These are phyloP conservation scores for Tolypocladium inflatum DNA, from an alignment of 2,329 filamentous ascomycete species.

Conservation along the genomic window DNA sequence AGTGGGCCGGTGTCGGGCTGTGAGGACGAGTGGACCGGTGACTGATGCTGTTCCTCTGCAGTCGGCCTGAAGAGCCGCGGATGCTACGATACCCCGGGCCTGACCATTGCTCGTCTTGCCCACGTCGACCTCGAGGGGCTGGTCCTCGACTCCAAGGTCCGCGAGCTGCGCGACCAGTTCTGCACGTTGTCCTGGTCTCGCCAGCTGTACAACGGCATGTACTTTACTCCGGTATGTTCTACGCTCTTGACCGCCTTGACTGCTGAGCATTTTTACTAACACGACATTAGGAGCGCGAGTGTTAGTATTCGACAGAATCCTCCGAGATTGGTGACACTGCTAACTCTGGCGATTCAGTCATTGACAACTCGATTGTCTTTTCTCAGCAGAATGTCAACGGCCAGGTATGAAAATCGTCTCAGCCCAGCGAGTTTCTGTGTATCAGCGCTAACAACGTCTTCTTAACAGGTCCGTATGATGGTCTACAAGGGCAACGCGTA, in stretches of 20 bases:
- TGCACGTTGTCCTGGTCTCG: slow-evolving; percentile 34
- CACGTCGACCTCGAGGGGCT: slow-evolving; percentile 44
- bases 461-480: slow-evolving; percentile 13
- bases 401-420: background rate
- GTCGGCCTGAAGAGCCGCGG: slow-evolving; percentile 19
- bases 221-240: slow-evolving; percentile 22
- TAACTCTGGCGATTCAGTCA: slow-evolving; percentile 13
- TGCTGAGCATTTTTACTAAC: background rate
- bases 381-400: slow-evolving; percentile 29
- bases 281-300: slow-evolving; percentile 27
- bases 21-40: background rate
- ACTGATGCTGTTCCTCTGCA: slow-evolving; percentile 12
- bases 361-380: slow-evolving; percentile 51
- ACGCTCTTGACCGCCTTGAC: slow-evolving; percentile 23
- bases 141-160: slow-evolving; percentile 44
- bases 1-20: background rate
- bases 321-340: background rate
- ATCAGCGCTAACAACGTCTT: slow-evolving; percentile 14
- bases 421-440: slow-evolving; percentile 22
- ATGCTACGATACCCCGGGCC: slow-evolving; percentile 10
- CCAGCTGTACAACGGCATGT: slow-evolving; percentile 39
- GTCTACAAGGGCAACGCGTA: slow-evolving; percentile 40
- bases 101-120: slow-evolving; percentile 14
- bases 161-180: slow-evolving; percentile 43
- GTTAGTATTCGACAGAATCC: background rate